Evolutionary conservation across 2,329 filamentous ascomycete species (phyloP).

Genomic region (Aspergillus ochraceus): DNA sequence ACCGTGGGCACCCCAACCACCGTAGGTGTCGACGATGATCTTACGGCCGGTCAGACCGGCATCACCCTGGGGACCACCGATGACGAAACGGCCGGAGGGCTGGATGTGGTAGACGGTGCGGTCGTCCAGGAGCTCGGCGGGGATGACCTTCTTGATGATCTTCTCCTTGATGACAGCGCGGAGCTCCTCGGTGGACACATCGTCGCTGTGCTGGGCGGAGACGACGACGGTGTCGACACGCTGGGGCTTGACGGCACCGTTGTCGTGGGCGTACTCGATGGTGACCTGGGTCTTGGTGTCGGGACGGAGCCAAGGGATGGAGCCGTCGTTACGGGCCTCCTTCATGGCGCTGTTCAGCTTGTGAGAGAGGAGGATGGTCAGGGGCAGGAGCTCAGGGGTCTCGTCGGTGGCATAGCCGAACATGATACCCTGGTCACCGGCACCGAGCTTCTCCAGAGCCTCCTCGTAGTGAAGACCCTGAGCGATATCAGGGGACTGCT

Average conservation of each 20-base stretch:
- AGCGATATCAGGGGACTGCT: constrained; percentile 98
- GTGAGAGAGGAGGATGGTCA: constrained; percentile 92
- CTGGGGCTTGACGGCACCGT: constrained; percentile 82
- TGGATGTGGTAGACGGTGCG: constrained; percentile 98
- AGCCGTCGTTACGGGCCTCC: constrained; percentile 80
- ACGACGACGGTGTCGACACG: constrained; percentile 97
- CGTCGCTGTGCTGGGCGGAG: constrained; percentile 87
- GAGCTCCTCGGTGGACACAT: constrained; percentile 86
- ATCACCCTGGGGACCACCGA: constrained; percentile 98
- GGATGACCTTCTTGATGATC: constrained; percentile 95
- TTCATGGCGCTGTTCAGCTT: constrained; percentile 97
- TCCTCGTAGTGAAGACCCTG: constrained; percentile 98
- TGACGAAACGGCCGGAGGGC: constrained; percentile 98
- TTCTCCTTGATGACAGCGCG: constrained; percentile 95
- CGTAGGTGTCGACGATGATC: constrained; percentile 99
- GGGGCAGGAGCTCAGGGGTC: constrained; percentile 93
- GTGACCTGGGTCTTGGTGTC: constrained; percentile 99
- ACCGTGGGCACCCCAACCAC: constrained; percentile 99
- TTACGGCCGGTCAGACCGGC: constrained; percentile 98
- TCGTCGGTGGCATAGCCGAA: constrained; percentile 99
- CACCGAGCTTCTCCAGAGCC: constrained; percentile 95
- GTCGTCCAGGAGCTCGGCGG: constrained; percentile 86
- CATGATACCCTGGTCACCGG: constrained; percentile 99
- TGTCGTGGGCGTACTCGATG: constrained; percentile 96
- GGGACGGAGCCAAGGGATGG: constrained; percentile 89